Percentiles rank a stretch among this genome's conserved stretches.
These are phyloP conservation scores for Botrytis deweyae DNA, from an alignment of 2,329 filamentous ascomycete species.

Conservation along the genomic window DNA sequence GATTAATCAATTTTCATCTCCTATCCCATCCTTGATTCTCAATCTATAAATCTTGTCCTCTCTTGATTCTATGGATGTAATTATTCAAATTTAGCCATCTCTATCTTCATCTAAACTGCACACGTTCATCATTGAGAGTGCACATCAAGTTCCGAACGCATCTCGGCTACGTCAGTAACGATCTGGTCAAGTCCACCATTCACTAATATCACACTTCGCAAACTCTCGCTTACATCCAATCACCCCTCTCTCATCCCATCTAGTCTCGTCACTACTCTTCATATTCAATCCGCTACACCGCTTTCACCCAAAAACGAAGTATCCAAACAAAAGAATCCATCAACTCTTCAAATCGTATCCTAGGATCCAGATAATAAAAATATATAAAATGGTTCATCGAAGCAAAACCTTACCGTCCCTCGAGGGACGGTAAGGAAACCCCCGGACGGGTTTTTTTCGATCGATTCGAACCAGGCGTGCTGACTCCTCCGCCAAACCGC, in stretches of 20 bases:
- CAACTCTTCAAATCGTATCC: not conserved
- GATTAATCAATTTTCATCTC: not conserved
- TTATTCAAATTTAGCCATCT: not conserved
- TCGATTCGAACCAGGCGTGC: conserved; percentile 16
- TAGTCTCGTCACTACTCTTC: not conserved
- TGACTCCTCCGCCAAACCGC: conserved; percentile 7
- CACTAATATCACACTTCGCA: not conserved
- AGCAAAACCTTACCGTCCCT: conserved; percentile 4
- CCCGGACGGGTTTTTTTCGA: conserved; percentile 5
- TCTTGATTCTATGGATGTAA: not conserved
- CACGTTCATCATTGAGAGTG: too few species aligned
- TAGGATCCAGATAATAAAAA: not conserved
- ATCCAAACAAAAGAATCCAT: not conserved
- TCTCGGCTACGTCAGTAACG: not conserved
- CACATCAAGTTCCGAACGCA: not conserved
- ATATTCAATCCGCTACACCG: not conserved
- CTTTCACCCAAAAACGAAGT: not conserved
- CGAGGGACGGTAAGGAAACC: not conserved
- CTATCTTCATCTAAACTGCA: not conserved
- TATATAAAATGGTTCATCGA: not conserved
- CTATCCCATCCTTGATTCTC: not conserved
- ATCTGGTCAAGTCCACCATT: not conserved
- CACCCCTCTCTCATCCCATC: not conserved
- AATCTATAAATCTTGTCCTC: not conserved
- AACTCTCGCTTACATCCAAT: not conserved